Conservation (phyloP, 1,284 basidiomycete species). For the Sporisorium sorghi region DNA sequence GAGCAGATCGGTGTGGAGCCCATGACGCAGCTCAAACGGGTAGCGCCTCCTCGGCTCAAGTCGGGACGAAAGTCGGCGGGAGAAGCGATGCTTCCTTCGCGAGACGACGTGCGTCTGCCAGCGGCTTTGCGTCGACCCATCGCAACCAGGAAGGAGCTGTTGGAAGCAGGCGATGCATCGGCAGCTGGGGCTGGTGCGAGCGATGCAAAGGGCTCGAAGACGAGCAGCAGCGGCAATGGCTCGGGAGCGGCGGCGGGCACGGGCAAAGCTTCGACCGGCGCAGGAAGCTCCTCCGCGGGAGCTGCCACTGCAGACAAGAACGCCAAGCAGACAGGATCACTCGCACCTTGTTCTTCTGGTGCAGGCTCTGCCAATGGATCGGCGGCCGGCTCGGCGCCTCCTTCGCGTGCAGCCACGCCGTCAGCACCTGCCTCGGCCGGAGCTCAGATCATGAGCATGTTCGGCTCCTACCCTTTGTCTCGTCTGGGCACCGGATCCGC, state of each 20-base stretch:
- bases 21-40: conserved; percentile 44
- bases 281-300: background rate
- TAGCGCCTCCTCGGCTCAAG: conserved; percentile 24
- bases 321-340: conserved; percentile 6
- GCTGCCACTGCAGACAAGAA: conserved; percentile 15
- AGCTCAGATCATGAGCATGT: conserved; percentile 59
- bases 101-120: conserved; percentile 32
- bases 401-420: conserved; percentile 40
- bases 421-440: conserved; percentile 41
- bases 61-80: conserved; percentile 35
- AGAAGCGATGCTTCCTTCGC: background rate
- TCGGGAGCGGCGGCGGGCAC: background rate
- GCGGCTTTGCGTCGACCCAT: conserved; percentile 33
- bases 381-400: conserved; percentile 32
- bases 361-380: conserved; percentile 24
- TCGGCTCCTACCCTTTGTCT: conserved; percentile 57
- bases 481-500: conserved; percentile 50
- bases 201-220: conserved; percentile 10
- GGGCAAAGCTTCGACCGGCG: background rate
- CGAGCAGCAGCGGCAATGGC: background rate
- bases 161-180: background rate
- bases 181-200: background rate
- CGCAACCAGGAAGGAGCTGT: conserved; percentile 22
- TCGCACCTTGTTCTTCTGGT: conserved; percentile 12
- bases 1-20: conserved; percentile 48